Percentiles rank a stretch among this genome's conserved stretches.
These are phyloP conservation scores for Malus orientalis DNA, from an alignment of 306 rosid species.

Conservation along the genomic window DNA sequence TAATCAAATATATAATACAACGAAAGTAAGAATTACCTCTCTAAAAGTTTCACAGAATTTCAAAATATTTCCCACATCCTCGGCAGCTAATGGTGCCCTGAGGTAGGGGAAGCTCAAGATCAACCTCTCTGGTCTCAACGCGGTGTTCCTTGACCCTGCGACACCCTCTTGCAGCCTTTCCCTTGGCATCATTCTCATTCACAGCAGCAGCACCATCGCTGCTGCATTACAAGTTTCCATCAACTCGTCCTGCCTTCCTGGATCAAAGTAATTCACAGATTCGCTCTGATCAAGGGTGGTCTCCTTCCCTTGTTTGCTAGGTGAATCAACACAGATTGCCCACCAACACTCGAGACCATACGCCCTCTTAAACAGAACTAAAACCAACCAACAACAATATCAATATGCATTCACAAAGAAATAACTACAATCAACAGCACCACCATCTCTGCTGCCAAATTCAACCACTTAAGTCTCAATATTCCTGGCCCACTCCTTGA, in stretches of 20 bases:
- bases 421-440: not conserved
- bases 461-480: not conserved
- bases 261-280: no score
- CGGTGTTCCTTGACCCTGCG: no score
- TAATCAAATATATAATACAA: no score
- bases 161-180: no score
- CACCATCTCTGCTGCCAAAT: not conserved
- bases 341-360: constrained; percentile 8
- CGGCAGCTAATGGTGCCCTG: constrained; percentile 21
- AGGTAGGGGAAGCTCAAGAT: constrained; percentile 11
- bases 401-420: no score
- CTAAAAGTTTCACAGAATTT: constrained; percentile 50
- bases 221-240: no score
- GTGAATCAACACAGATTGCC: constrained; percentile 5
- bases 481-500: constrained; percentile 9
- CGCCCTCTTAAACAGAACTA: not conserved
- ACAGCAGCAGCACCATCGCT: no score
- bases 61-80: constrained; percentile 55
- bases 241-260: no score
- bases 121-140: not conserved
- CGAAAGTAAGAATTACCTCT: constrained; percentile 31
- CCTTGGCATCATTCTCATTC: no score
- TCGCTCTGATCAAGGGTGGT: no score
- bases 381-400: not conserved
- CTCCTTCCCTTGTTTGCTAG: no score